Percentiles rank a stretch among this genome's conserved stretches.
phyloP scores from a whole-genome alignment of 805 yeast genomes.

The Candida broadrunensis region DNA sequence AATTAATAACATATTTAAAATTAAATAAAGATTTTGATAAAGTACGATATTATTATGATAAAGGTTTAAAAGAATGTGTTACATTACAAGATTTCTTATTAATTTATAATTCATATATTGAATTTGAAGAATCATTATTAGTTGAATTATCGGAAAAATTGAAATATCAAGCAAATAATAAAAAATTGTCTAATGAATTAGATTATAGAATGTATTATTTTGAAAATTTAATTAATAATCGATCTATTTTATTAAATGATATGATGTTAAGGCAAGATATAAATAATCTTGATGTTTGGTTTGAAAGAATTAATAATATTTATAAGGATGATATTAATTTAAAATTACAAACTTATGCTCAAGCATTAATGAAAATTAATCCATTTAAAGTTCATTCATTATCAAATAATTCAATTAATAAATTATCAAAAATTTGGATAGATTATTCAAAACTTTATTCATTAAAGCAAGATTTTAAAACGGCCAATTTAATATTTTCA shows the following conservation, averaged over 20 bases:
- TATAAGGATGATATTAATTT: constrained; percentile 40
- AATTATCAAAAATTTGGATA: constrained; percentile 65
- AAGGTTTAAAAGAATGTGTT: constrained; percentile 43
- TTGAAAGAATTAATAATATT: constrained; percentile 51
- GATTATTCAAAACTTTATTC: constrained; percentile 66
- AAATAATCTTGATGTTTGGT: constrained; percentile 68
- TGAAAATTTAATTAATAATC: constrained; percentile 53
- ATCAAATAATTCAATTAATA: constrained; percentile 14
- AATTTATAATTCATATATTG: constrained; percentile 61
- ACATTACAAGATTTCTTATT: constrained; percentile 61
- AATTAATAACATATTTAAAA: constrained; percentile 48
- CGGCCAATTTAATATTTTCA: constrained; percentile 61
- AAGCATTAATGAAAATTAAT: constrained; percentile 64
- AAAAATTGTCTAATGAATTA: constrained; percentile 16
- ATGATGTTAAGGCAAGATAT: constrained; percentile 60
- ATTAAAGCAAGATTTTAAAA: constrained; percentile 46
- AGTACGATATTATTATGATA: constrained; percentile 39
- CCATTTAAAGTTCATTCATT: constrained; percentile 45
- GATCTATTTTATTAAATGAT: constrained; percentile 63
- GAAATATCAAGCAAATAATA: constrained; percentile 12
- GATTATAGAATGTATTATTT: constrained; percentile 46
- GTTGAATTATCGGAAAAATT: constrained; percentile 12
- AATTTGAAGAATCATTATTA: constrained; percentile 49
- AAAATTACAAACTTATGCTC: constrained; percentile 51
- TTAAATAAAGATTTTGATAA: constrained; percentile 4